Percentiles rank a stretch among this genome's conserved stretches.
phyloP scores from a whole-genome alignment of 2,329 filamentous ascomycete species.

The Aureobasidium sp. region DNA sequence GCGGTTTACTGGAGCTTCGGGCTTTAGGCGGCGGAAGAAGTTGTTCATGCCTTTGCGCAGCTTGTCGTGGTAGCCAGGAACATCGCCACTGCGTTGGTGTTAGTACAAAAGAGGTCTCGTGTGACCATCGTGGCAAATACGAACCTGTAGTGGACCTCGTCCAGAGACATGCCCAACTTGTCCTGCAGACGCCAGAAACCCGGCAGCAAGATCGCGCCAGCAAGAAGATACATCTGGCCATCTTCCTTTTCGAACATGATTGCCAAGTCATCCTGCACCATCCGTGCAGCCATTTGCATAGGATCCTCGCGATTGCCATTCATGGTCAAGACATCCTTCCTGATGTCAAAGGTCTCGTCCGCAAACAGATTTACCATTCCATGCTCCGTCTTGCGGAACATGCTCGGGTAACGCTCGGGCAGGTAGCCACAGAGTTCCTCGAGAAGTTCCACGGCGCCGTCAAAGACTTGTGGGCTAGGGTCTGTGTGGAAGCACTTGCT shows the following conservation, averaged over 20 bases:
- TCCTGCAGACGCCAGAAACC: conserved; percentile 80
- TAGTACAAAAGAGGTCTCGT: background rate
- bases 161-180: conserved; percentile 72
- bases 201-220: conserved; percentile 66
- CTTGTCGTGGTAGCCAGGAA: conserved; percentile 65
- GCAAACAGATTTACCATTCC: conserved; percentile 68
- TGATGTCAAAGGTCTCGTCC: conserved; percentile 63
- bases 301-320: conserved; percentile 56
- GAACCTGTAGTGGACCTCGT: conserved; percentile 64
- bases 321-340: conserved; percentile 49
- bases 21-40: conserved; percentile 67
- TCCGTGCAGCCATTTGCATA: conserved; percentile 64
- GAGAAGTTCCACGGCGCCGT: conserved; percentile 67
- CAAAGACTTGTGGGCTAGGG: conserved; percentile 50
- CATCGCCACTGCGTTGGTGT: conserved; percentile 51
- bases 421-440: conserved; percentile 67
- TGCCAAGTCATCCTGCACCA: conserved; percentile 75
- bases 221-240: conserved; percentile 74
- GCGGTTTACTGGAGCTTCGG: conserved; percentile 58
- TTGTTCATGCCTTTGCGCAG: conserved; percentile 73
- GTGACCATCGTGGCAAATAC: background rate
- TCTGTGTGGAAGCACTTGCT: conserved; percentile 61
- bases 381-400: conserved; percentile 57
- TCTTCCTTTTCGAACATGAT: conserved; percentile 73
- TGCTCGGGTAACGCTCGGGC: conserved; percentile 63